phyloP scores from a whole-genome alignment of 352 stramenopile genomes.

The Pythium pectinolyticum region DNA sequence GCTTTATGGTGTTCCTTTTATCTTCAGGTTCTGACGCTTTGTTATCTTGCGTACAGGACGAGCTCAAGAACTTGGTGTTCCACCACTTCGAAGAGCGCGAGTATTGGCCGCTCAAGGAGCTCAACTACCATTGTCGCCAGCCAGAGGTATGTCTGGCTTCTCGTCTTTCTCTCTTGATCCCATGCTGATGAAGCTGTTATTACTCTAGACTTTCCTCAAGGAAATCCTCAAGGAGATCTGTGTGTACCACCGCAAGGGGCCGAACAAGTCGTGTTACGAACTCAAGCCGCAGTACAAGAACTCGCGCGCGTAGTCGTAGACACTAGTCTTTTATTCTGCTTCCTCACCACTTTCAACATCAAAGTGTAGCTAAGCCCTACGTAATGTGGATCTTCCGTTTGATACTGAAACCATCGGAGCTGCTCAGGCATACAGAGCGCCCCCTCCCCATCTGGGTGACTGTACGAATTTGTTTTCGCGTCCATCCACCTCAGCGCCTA shows the following conservation, averaged over 20 bases:
- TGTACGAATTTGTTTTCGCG: too few species aligned
- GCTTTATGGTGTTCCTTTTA: background rate
- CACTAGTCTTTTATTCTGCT: slow-evolving; percentile 22
- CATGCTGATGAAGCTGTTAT: background rate
- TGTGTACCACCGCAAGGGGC: slow-evolving; percentile 85
- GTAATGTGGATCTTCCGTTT: too few species aligned
- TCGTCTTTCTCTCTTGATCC: background rate
- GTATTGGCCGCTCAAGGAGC: slow-evolving; percentile 87
- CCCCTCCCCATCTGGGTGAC: too few species aligned
- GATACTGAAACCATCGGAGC: too few species aligned
- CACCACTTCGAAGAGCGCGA: slow-evolving; percentile 87
- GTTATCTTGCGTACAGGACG: slow-evolving; percentile 46
- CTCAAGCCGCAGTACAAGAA: slow-evolving; percentile 89
- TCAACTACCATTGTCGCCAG: slow-evolving; percentile 87
- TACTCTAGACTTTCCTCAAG: slow-evolving; percentile 77
- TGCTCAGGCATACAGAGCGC: too few species aligned
- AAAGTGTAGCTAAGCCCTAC: too few species aligned
- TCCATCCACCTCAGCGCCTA: background rate
- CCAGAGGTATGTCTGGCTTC: slow-evolving; percentile 54
- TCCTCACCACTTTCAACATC: background rate
- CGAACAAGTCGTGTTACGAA: slow-evolving; percentile 91
- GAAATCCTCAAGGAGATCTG: slow-evolving; percentile 89
- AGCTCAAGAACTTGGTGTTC: slow-evolving; percentile 87
- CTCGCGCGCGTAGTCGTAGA: slow-evolving; percentile 30
- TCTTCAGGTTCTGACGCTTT: background rate